phyloP scores from a whole-genome alignment of 2,329 filamentous ascomycete species.

The Domatiomyces globalis region DNA sequence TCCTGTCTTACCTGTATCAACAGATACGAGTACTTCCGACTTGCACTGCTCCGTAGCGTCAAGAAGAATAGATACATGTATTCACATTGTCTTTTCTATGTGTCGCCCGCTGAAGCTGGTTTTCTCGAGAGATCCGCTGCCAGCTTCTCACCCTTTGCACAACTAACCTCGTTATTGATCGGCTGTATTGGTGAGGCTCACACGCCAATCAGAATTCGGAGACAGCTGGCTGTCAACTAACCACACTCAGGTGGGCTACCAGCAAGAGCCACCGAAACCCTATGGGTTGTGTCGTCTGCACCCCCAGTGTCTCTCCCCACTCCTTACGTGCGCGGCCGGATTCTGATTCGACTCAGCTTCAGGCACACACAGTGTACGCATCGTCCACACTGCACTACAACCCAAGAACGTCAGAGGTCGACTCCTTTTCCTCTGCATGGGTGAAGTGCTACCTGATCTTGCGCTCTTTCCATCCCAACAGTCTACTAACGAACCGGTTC shows the following conservation, averaged over 20 bases:
- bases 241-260: not conserved
- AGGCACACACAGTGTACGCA: not conserved
- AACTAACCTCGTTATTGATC: not conserved
- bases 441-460: not conserved
- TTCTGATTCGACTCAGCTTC: not conserved
- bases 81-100: not conserved
- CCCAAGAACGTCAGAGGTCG: too few species aligned
- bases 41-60: conserved; percentile 21
- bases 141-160: not conserved
- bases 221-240: too few species aligned
- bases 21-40: not conserved
- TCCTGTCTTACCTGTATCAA: not conserved
- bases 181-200: too few species aligned
- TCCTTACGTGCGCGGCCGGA: too few species aligned
- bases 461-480: not conserved
- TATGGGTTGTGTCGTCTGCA: not conserved
- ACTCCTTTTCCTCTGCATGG: too few species aligned
- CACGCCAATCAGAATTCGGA: not conserved
- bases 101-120: not conserved
- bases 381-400: too few species aligned
- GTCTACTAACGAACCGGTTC: not conserved
- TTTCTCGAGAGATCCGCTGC: not conserved
- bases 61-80: not conserved
- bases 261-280: not conserved
- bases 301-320: not conserved